phyloP scores from a whole-genome alignment of 306 rosid species.

The cucumber (Cucumis sativus) region Cucumber_9930_V3 NC_026655.2:3503501-3504000 shows the following conservation, averaged over 20 bases:
- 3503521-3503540: no score
- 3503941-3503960: constrained; percentile 14
- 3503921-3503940: constrained; percentile 5
- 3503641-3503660: no score
- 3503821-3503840: background rate
- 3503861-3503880: no score
- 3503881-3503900: background rate
- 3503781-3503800: background rate
- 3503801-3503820: background rate
- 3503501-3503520: background rate
- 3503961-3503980: constrained; percentile 21
- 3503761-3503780: background rate
- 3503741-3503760: background rate
- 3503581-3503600: background rate
- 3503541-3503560: no score
- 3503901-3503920: background rate
- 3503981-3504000: constrained; percentile 25
- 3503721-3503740: constrained; percentile 1
- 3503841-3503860: background rate
- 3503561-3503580: no score
- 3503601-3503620: background rate
- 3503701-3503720: background rate
- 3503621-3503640: no score
- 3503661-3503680: no score
- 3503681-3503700: background rate